phyloP scores from a whole-genome alignment of 202 grass and related monocot genomes.

The Cymbopogon flexuosus region DNA sequence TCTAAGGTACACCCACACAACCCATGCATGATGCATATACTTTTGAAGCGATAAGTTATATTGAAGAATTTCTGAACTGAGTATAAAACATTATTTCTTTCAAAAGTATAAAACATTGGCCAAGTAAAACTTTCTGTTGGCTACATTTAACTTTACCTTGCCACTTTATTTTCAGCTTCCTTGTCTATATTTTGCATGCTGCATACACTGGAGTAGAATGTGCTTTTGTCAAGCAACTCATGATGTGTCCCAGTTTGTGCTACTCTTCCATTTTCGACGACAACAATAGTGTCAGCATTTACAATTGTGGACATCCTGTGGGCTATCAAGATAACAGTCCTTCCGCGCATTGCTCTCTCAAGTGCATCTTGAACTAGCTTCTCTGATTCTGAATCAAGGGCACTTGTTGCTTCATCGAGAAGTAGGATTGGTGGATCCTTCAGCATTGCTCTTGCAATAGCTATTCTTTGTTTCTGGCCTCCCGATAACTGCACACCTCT shows the following conservation, averaged over 20 bases:
- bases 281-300: conserved; percentile 58
- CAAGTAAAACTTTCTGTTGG: conserved; percentile 20
- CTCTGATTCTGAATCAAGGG: conserved; percentile 70
- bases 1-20: background rate
- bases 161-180: conserved; percentile 10
- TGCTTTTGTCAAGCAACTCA: conserved; percentile 48
- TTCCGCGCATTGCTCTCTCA: conserved; percentile 51
- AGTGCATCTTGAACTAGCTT: conserved; percentile 62
- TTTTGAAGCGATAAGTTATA: background rate
- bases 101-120: background rate
- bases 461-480: conserved; percentile 70
- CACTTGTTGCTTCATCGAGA: conserved; percentile 71
- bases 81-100: background rate
- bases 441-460: conserved; percentile 56
- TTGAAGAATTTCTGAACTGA: background rate
- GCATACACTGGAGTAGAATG: conserved; percentile 47
- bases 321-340: conserved; percentile 64
- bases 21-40: conserved; percentile 5
- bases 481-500: conserved; percentile 54
- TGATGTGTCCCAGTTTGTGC: conserved; percentile 56
- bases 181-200: conserved; percentile 49
- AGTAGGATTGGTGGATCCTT: conserved; percentile 64
- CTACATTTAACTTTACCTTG: conserved; percentile 41
- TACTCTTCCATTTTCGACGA: conserved; percentile 59
- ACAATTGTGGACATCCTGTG: conserved; percentile 67